Evolutionary conservation across 2,329 filamentous ascomycete species (phyloP), one percentile per base, ranked within the genome.

Genomic region (Neoascochyta sp.): DNA sequence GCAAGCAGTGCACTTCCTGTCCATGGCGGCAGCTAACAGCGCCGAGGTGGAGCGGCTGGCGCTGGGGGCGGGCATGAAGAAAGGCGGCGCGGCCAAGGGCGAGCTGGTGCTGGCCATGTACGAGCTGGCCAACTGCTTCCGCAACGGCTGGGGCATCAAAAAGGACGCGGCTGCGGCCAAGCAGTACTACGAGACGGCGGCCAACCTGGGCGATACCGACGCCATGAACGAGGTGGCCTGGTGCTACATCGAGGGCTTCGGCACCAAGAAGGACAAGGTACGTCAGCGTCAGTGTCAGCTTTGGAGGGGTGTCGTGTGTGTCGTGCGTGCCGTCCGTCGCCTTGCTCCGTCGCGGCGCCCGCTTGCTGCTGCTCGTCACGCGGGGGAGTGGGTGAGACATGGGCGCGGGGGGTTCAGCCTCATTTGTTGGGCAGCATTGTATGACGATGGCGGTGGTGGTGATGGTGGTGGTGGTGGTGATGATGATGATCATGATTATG

Each of bases 201-300:
- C 92, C 39, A 96, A 98, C 62, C 69, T 98, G 46, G 92, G 92
- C 39, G 92, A 98, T 64, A 86, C 86, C 24, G 92, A 98, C 68
- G 92, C 89, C 35, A 95, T 96, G 89, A 95, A 95, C 59, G 90
- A 96, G 65, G 83, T 83, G 31, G 92, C 81, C 19, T 94, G 88
- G 87, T 98, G 92, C 69, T 96, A 92, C 72, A 65, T 93, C 16
- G 84, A 95, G 60, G 92, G 92, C n/a, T 95, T 94, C 65, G 92
- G 92, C 18, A 90, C 88, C 57, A 92, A 88, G 64, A 98, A 96
- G 65, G 89, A 98, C 71, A 96, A 95, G 85, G 90, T 95, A 74
- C 66, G 86, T 77, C 39, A 34, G 28, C 12, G 17, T 20, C 29
- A 26, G 22, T 33, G 12, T 32, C 5, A 22, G 28, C 23, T 33